Evolutionary conservation across 257 asterid genomes (phyloP), one percentile per base, ranked within the genome.

Genomic region (Solanum raphanifolium): DNA sequence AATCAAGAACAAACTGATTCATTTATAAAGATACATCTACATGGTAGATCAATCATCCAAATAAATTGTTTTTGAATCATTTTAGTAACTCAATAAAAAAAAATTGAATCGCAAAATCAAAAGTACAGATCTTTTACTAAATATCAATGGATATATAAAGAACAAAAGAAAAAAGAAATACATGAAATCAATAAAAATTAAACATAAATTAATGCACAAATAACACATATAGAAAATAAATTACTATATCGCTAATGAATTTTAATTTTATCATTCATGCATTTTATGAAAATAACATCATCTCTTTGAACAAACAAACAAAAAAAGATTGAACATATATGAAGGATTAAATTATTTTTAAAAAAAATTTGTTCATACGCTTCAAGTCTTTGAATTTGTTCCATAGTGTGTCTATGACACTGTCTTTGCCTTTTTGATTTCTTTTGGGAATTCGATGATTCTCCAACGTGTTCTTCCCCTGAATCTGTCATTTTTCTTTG

Each of bases 311-410:
- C 81, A 13, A 55, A 58, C 8, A 83, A 60, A 55, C 18, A 18
- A 29, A 84, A 43, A 38, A 38, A 38, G 12, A 23, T 6, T 21
- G 82, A 69, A 35, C 89, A 7, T 46, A 34, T 2, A 21, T 36
- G 72, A 83, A 68, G 36, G n/a, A n/a, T 13, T 18, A 32, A 29
- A 0, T 72, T 87, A n/a, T n/a, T 36, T 29, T 48, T 25, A 36
- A 2, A 36, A 81, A 84, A 72, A 88, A 86, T 31, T 25, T n/a
- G 60, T 74, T 43, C 88, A 38, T 95, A 95, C 98, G 89, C 93
- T 93, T 95, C 96, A 18, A 95, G 98, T 34, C 88, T 91, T 62
- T 90, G 94, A 86, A 95, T 94, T 84, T 95, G 98, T 81, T 93
- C 92, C 7, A 91, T 34, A 15, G 95, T 88, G 87, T 93, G 98